phyloP scores from a whole-genome alignment of 2,329 filamentous ascomycete species.

The Arthrinium puccinioides region DNA sequence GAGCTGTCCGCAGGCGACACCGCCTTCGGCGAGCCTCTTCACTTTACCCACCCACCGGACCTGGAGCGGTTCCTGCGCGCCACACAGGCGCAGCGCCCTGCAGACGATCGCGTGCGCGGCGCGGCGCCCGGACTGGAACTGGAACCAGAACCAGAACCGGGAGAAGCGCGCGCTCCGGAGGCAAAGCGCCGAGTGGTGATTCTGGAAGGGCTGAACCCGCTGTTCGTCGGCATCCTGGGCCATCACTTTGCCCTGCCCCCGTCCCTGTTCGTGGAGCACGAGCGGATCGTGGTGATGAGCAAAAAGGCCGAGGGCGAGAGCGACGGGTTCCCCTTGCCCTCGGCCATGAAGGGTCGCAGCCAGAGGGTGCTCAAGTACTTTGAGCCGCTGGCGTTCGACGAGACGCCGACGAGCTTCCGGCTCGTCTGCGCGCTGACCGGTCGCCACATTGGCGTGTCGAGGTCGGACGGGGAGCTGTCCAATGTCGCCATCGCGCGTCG shows the following conservation, averaged over 20 bases:
- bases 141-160: no score
- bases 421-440: constrained; percentile 15
- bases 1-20: background rate
- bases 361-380: constrained; percentile 15
- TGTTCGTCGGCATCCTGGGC: constrained; percentile 12
- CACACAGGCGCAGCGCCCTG: no score
- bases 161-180: no score
- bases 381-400: constrained; percentile 12
- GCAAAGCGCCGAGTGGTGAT: constrained; percentile 1
- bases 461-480: constrained; percentile 10
- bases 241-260: constrained; percentile 14
- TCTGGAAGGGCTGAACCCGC: constrained; percentile 14
- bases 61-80: no score
- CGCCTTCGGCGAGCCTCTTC: background rate
- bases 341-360: constrained; percentile 7
- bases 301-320: constrained; percentile 12
- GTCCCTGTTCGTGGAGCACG: constrained; percentile 16
- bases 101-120: no score
- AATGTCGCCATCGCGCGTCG: constrained; percentile 13
- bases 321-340: constrained; percentile 15
- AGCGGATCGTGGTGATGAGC: constrained; percentile 16
- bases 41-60: background rate
- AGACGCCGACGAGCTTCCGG: constrained; percentile 12
- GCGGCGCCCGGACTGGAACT: no score
- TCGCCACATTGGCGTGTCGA: constrained; percentile 14